phyloP scores from a whole-genome alignment of 805 yeast species.

The Brettanomyces nanus region DNA sequence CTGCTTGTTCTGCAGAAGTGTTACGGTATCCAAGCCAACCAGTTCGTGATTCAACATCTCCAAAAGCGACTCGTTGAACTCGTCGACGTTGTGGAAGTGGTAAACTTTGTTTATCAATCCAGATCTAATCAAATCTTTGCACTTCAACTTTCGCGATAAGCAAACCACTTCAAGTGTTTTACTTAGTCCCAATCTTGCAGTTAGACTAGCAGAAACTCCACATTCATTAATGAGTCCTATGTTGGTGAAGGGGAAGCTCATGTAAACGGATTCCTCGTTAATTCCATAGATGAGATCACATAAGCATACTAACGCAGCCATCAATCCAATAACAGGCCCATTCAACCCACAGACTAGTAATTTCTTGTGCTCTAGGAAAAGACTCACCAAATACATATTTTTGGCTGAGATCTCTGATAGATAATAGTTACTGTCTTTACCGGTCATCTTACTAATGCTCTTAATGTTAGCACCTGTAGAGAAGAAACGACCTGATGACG shows the following conservation, averaged over 20 bases:
- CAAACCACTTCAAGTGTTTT: slow-evolving; percentile 66
- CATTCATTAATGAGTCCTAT: slow-evolving; percentile 83
- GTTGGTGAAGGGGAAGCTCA: slow-evolving; percentile 72
- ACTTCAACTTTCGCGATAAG: slow-evolving; percentile 56
- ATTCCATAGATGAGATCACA: slow-evolving; percentile 71
- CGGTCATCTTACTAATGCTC: slow-evolving; percentile 21
- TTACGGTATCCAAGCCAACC: slow-evolving; percentile 36
- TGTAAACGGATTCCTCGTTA: slow-evolving; percentile 41
- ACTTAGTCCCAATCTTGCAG: slow-evolving; percentile 63
- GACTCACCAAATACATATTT: slow-evolving; percentile 59
- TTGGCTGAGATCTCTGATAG: slow-evolving; percentile 40
- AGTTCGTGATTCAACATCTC: slow-evolving; percentile 28
- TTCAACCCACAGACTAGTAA: slow-evolving; percentile 66
- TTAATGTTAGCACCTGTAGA: slow-evolving; percentile 79
- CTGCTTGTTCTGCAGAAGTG: slow-evolving; percentile 37
- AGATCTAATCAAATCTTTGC: slow-evolving; percentile 43
- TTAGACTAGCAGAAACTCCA: slow-evolving; percentile 59
- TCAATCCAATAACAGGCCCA: slow-evolving; percentile 81
- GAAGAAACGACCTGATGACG: slow-evolving; percentile 66
- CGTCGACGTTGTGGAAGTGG: slow-evolving; percentile 26
- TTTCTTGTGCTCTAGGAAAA: slow-evolving; percentile 64
- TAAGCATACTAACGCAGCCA: slow-evolving; percentile 64
- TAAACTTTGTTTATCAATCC: slow-evolving; percentile 61
- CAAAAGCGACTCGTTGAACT: slow-evolving; percentile 35
- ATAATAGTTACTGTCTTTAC: slow-evolving; percentile 14